These are phyloP conservation scores for Zanthoxylum bungeanum DNA, from an alignment of 345 rosid species.

Conservation along the genomic window DNA sequence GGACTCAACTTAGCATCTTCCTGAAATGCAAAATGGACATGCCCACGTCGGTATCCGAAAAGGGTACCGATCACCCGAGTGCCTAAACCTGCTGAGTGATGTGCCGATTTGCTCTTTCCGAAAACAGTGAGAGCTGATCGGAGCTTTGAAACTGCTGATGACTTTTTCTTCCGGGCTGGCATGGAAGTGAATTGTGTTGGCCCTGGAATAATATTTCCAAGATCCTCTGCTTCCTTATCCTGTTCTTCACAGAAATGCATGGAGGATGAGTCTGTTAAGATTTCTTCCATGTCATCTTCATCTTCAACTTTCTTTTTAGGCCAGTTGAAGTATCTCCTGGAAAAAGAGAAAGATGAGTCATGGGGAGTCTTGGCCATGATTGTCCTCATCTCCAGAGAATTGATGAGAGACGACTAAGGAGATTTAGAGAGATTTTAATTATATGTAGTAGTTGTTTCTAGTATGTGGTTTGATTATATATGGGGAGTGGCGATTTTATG, in stretches of 20 bases:
- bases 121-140: constrained; percentile 54
- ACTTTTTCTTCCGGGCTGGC: constrained; percentile 33
- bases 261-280: constrained; percentile 35
- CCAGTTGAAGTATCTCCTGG: constrained; percentile 85
- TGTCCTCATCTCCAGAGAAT: constrained; percentile 57
- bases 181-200: constrained; percentile 17
- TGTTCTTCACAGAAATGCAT: constrained; percentile 30
- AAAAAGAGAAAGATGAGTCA: constrained; percentile 85
- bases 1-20: constrained; percentile 60
- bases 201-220: constrained; percentile 19
- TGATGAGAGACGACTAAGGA: too few relatives aligned
- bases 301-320: constrained; percentile 54
- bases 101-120: constrained; percentile 22
- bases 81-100: constrained; percentile 46
- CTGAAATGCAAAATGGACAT: constrained; percentile 83
- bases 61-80: constrained; percentile 72
- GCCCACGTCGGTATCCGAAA: constrained; percentile 85
- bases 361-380: constrained; percentile 65
- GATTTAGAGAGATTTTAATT: not conserved
- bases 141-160: constrained; percentile 47
- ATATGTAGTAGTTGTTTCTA: not conserved
- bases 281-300: constrained; percentile 52
- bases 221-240: constrained; percentile 30
- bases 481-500: constrained; percentile 20
- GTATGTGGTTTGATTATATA: not conserved